Base-by-base conservation (phyloP, 306 rosid species). In the Cucumis melo region DNA sequence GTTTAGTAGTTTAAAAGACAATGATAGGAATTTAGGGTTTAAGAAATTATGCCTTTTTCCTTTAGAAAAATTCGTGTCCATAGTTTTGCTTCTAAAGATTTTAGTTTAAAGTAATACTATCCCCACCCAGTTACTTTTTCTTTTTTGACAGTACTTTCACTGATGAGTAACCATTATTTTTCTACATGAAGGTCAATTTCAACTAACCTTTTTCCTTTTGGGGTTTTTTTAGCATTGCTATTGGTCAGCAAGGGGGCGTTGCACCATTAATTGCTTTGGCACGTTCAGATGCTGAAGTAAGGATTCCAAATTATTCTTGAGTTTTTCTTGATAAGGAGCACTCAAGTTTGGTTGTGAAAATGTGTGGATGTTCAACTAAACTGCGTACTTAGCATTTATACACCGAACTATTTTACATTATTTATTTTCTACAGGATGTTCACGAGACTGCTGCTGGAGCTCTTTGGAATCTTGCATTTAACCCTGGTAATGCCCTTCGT, bases 381-480 rank as follows among this genome's bases (percentile, higher is more conserved):
- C 20, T 44, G 7, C 32, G 7, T 68, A 42, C 20, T 68, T 44
- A 21, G 15, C 24, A 19, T 64, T 36, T 10, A 63, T 64, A 64
- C 71, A 17, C 48, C 19, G 4, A 64, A 19, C 78, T 59, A 62
- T 86, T 23, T 78, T 50, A 78, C 73, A 13, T 70, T 58, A 16
- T 42, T 53, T 74, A 51, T 75, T 81, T 88, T 78, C 78, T n/a
- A 71, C 96, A 95, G 99, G 99, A 95, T 85, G 99, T 95, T 84
- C 99, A 92, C 72, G 99, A 95, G 89, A 95, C 99, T 57, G 99
- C 99, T 72, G 99, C 99, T n/a, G 99, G 99, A 83, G 99, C 99
- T 64, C 96, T 95, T 51, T 95, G 99, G 99, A 95, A 95, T 85
- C 96, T 95, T 83, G 99, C 99, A 79, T 95, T 92, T 83, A 95